Evolutionary conservation across 2,329 filamentous ascomycete species (phyloP).

Genomic region (Botryotinia calthae): DNA sequence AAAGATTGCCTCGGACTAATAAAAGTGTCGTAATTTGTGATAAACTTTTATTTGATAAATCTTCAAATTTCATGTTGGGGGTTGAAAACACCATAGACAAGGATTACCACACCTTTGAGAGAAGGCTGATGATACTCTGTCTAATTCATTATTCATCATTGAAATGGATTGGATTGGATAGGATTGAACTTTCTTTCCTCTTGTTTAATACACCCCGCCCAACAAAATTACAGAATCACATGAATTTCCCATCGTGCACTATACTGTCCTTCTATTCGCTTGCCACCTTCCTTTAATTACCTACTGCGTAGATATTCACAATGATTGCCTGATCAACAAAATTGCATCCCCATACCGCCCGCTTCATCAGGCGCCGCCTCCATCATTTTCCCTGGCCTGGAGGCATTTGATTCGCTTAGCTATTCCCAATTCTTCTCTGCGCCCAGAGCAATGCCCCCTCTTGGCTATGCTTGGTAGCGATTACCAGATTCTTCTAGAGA

Average conservation of each 20-base stretch:
- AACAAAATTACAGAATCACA: not conserved
- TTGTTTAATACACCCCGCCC: not conserved
- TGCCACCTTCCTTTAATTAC: not conserved
- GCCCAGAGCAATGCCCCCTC: slow-evolving; percentile 18
- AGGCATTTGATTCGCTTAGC: slow-evolving; percentile 1
- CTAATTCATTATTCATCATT: slow-evolving; percentile 1
- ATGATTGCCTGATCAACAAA: not conserved
- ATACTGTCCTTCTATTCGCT: too few species aligned
- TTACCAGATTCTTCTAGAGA: not conserved
- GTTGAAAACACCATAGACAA: not conserved
- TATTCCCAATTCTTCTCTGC: not conserved
- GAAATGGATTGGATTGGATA: not conserved
- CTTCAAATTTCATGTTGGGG: not conserved
- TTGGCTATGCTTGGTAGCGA: slow-evolving; percentile 6
- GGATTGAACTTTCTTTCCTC: not conserved
- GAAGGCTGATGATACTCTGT: slow-evolving; percentile 5
- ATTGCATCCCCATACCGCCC: not conserved
- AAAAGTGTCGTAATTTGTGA: not conserved
- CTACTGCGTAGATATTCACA: not conserved
- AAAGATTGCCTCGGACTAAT: not conserved
- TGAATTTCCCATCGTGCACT: not conserved
- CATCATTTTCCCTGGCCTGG: not conserved
- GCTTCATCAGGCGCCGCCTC: slow-evolving; percentile 1
- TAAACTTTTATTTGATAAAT: not conserved
- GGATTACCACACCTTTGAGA: slow-evolving; percentile 8